These are phyloP conservation scores for Gossypium arboreum DNA, from an alignment of 345 rosid genomes.

Conservation along the genomic window DNA sequence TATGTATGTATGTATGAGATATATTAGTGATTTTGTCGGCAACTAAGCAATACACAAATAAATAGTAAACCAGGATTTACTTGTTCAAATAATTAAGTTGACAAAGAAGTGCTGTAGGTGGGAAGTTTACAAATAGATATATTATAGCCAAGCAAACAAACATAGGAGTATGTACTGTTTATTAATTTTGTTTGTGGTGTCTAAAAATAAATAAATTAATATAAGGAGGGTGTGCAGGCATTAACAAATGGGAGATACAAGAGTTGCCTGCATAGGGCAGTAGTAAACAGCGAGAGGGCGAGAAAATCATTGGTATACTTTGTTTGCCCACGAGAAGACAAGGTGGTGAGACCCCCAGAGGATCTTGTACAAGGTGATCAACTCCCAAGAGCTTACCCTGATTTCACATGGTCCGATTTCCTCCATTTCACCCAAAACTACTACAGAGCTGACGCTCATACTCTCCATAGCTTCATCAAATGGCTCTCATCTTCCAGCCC, in stretches of 20 bases:
- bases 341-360: constrained; percentile 60
- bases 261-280: constrained; percentile 71
- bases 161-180: no score
- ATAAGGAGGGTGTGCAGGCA: constrained; percentile 31
- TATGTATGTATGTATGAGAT: not conserved
- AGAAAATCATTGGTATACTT: constrained; percentile 62
- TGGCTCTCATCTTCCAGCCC: constrained; percentile 34
- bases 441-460: constrained; percentile 44
- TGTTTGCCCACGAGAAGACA: constrained; percentile 53
- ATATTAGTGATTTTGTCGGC: not conserved
- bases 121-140: no score
- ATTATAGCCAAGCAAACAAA: no score
- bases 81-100: not conserved
- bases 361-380: constrained; percentile 32
- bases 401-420: constrained; percentile 76
- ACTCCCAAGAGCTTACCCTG: constrained; percentile 46
- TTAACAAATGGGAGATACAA: constrained; percentile 56
- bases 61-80: not conserved
- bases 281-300: constrained; percentile 51
- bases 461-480: constrained; percentile 39
- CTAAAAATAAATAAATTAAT: not conserved
- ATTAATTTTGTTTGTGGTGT: no score
- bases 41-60: not conserved
- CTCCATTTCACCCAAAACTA: constrained; percentile 52
- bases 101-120: not conserved